A percentile compares a stretch with the other conserved stretches of the same genome.
These are phyloP conservation scores for Cyclotella choctawhatcheeana DNA, from an alignment of 108 stramenopile species.

Conservation along the genomic window DNA sequence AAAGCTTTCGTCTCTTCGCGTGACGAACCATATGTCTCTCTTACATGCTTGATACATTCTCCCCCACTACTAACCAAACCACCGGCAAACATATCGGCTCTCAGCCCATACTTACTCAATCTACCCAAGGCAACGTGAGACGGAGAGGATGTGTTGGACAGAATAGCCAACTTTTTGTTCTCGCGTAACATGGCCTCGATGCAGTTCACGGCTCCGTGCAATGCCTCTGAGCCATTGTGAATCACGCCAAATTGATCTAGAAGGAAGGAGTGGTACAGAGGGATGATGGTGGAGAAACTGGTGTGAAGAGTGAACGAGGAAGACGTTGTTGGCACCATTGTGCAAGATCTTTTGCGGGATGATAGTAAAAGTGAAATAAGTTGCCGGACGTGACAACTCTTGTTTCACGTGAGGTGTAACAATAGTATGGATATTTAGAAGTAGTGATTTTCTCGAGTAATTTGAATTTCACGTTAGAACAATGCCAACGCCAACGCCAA, in stretches of 20 bases:
- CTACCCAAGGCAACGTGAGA: conserved; percentile 52
- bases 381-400: too few relatives aligned
- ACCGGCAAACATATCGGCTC: conserved; percentile 64
- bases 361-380: too few relatives aligned
- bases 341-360: background rate
- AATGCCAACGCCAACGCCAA: too few relatives aligned
- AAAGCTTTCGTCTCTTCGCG: conserved; percentile 45
- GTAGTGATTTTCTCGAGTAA: too few relatives aligned
- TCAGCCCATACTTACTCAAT: conserved; percentile 76
- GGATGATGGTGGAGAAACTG: conserved; percentile 37
- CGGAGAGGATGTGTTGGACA: conserved; percentile 85
- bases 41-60: conserved; percentile 58
- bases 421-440: too few relatives aligned
- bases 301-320: conserved; percentile 40
- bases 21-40: conserved; percentile 42
- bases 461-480: too few relatives aligned
- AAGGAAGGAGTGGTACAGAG: conserved; percentile 84
- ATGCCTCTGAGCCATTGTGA: conserved; percentile 77
- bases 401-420: too few relatives aligned
- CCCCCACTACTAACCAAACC: conserved; percentile 85
- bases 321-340: background rate
- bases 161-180: conserved; percentile 80
- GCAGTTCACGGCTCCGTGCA: conserved; percentile 70
- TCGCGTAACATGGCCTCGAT: conserved; percentile 51
- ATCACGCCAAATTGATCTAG: conserved; percentile 94